Evolutionary conservation across 148 eudicot species (phyloP), one percentile per base, ranked within the genome.

Genomic region (Spergularia bocconei): DNA sequence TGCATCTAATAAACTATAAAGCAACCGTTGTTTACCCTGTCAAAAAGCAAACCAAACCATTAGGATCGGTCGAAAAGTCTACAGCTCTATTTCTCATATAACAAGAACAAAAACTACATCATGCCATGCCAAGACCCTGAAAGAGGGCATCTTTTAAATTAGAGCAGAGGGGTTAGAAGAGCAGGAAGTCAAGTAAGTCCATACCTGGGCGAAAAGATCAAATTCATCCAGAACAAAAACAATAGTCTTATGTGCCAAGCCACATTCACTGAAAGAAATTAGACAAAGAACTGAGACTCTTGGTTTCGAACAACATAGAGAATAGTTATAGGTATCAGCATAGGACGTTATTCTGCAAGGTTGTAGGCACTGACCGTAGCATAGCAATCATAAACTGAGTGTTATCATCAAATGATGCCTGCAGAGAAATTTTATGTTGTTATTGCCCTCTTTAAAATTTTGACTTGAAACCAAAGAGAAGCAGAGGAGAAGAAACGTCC

Each of bases 331-430:
- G 5, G 12, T 53, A 19, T 59, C 47, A 60, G 52, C 44, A 63
- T 4, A 75, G 36, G 54, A 20, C 69, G 36, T 50, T 65, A 60
- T 60, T 70, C 55, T 52, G 53, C 58, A 21, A 62, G 11, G 67
- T 61, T 23, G 13, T 38, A 10, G 11, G 68, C 38, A 72, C 86
- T 82, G 71, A 95, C 98, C 91, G 87, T 79, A 95, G 81, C 92
- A 95, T 92, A 70, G 90, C 81, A 72, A 89, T 64, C 87, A 95
- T 81, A 80, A 95, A 95, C 76, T 89, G 84, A 66, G 93, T 85
- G 84, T 92, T 95, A 83, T 95, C 98, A 80, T 95, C 96, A 82
- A 82, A 95, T 25, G 98, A 92, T 67, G 97, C 98, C 98, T 95
- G 86, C 60, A 81, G 21, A 52, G 7, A 59, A 79, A 66, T 55